Base-by-base conservation (phyloP, 2,329 filamentous ascomycete genomes). In the Botrytis elliptica region DNA sequence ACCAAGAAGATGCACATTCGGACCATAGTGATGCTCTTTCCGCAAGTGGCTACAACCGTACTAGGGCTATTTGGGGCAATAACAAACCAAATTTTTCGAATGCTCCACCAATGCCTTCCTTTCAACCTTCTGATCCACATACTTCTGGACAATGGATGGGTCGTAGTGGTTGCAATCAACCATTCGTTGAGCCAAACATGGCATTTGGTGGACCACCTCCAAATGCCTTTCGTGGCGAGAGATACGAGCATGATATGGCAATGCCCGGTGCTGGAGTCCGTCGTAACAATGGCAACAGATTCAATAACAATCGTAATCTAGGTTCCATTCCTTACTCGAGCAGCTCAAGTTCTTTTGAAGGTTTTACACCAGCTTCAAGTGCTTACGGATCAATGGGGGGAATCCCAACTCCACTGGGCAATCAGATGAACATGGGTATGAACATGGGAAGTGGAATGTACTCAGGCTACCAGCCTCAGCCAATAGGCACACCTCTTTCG, bases 401-500 rank as follows among this genome's bases (percentile, higher is more conserved):
- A 71, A 70, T 79, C 36, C 71, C 73, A 63, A 62, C 74, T 57
- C 68, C 72, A 38, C 77, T 79, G 72, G 75, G 74, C 42, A 72
- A 67, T 52, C 67, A 74, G 42, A 75, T 78, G 72, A 74, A 75
- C 38, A 78, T 79, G 66, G 74, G 74, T 42, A 65, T 76, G 63
- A 72, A 70, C 52, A 70, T 75, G 44, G 71, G 73, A 74, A 36
- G 64, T 42, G 73, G 79, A 79, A 74, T 82, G 65, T 81, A 78
- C 75, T 74, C 36, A 80, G 86, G 79, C 77, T 82, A 82, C 84
- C 82, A 88, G 83, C 76, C 82, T 77, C 88, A 88, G 76, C 84
- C 88, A 40, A 85, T 88, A 75, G 88, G 90, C 40, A 92, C 90
- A 29, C 86, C 90, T 12, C 85, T 94, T 60, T 93, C 92, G 29